These are phyloP conservation scores for Claviceps spartinae DNA, from an alignment of 2,329 filamentous ascomycete species.

Conservation along the genomic window DNA sequence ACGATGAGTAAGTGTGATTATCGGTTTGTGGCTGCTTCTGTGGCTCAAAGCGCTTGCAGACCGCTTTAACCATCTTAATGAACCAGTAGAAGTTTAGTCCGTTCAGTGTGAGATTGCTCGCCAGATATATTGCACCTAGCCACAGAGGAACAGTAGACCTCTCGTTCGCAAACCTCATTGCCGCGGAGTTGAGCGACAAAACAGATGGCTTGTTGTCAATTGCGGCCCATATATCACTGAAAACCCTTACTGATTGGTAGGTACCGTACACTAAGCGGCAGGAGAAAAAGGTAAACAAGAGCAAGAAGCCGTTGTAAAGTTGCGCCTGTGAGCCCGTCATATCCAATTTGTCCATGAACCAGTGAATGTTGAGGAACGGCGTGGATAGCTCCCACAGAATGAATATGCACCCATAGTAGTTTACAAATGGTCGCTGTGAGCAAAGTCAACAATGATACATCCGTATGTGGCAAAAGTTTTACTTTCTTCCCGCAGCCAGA, in stretches of 20 bases:
- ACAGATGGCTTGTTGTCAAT: slow-evolving; percentile 24
- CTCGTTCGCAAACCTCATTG: slow-evolving; percentile 32
- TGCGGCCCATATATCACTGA: slow-evolving; percentile 53
- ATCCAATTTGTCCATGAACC: slow-evolving; percentile 79
- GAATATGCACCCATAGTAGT: slow-evolving; percentile 69
- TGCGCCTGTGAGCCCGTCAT: slow-evolving; percentile 64
- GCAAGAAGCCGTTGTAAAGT: slow-evolving; percentile 61
- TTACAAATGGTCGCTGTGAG: slow-evolving; percentile 62
- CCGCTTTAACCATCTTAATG: slow-evolving; percentile 69
- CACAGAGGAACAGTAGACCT: slow-evolving; percentile 49
- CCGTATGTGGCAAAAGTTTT: neutral
- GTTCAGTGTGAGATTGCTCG: slow-evolving; percentile 59
- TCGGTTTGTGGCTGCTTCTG: slow-evolving; percentile 17
- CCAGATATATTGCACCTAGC: slow-evolving; percentile 55
- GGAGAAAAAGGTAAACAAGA: slow-evolving; percentile 62
- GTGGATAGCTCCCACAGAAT: slow-evolving; percentile 81
- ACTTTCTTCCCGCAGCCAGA: slow-evolving; percentile 1
- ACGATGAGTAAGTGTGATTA: slow-evolving; percentile 16
- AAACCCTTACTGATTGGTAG: slow-evolving; percentile 55
- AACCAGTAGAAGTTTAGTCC: slow-evolving; percentile 77
- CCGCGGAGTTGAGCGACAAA: slow-evolving; percentile 9
- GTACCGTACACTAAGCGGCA: slow-evolving; percentile 69
- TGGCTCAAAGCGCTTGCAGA: slow-evolving; percentile 60
- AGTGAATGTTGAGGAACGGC: slow-evolving; percentile 78
- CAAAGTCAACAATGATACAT: neutral